These are phyloP conservation scores for Rhodomyrtus tomentosa DNA, from an alignment of 345 rosid species.

Conservation along the genomic window DNA sequence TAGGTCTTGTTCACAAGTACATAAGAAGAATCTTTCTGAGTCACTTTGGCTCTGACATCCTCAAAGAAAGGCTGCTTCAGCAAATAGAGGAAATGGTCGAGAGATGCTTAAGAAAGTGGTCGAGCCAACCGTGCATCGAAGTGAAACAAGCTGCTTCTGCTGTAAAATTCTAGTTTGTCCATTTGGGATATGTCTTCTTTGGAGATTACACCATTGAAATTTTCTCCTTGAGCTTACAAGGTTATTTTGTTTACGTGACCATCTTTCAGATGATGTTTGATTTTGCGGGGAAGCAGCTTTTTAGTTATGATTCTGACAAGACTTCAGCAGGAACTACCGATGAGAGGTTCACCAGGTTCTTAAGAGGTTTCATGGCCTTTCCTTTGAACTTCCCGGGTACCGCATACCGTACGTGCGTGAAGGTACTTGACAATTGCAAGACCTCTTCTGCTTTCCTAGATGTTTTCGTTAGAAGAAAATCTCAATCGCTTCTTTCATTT, in stretches of 20 bases:
- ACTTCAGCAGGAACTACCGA: not conserved
- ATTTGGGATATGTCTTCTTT: not conserved
- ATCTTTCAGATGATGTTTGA: conserved; percentile 3
- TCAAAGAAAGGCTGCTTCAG: conserved; percentile 7
- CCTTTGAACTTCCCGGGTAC: conserved; percentile 27
- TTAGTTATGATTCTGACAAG: conserved; percentile 6
- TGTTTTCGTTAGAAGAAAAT: not conserved
- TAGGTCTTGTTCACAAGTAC: conserved; percentile 10
- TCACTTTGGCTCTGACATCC: conserved; percentile 11
- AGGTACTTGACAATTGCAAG: conserved; percentile 4
- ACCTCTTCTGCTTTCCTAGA: not conserved
- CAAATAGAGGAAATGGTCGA: not conserved
- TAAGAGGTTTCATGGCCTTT: conserved; percentile 8
- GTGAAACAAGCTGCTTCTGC: conserved; percentile 1
- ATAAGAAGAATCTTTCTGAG: not conserved
- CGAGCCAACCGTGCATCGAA: conserved; percentile 4
- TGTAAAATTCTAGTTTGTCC: not conserved
- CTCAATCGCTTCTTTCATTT: not conserved
- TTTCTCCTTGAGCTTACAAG: not conserved
- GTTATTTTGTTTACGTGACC: not conserved
- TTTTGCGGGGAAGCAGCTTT: not conserved
- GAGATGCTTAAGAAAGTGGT: conserved; percentile 4
- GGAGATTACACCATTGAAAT: not conserved
- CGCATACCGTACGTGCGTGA: conserved; percentile 8
- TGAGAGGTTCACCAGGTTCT: not conserved